A percentile compares a stretch with the other conserved stretches of the same genome.
Conservation (phyloP, 108 stramenopile species). For the Nitzschia putrida region DNA sequence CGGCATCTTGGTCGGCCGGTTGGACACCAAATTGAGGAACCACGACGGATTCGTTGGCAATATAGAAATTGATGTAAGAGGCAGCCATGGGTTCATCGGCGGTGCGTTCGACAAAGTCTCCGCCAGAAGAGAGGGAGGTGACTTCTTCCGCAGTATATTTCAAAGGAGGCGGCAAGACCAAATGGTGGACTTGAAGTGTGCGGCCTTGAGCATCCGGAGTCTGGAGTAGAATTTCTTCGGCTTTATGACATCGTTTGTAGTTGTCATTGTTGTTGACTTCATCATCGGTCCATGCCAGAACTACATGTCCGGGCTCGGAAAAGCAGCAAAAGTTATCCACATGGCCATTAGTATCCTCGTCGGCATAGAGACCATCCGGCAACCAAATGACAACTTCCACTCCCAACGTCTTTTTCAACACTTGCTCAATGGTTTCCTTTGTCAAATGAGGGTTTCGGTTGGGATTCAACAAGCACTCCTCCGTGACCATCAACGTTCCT, state of each 20-base stretch:
- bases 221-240: constrained; percentile 40
- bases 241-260: constrained; percentile 50
- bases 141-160: constrained; percentile 52
- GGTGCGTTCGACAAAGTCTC: constrained; percentile 19
- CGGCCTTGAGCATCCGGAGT: constrained; percentile 53
- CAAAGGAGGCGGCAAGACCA: constrained; percentile 44
- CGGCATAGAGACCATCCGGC: constrained; percentile 51
- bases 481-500: constrained; percentile 71
- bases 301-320: constrained; percentile 61
- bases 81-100: constrained; percentile 57
- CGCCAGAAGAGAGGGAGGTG: constrained; percentile 3
- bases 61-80: constrained; percentile 82
- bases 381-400: constrained; percentile 69
- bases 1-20: constrained; percentile 47
- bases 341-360: constrained; percentile 82
- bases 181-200: constrained; percentile 41
- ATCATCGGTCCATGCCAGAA: constrained; percentile 66
- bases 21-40: constrained; percentile 59
- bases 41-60: constrained; percentile 68
- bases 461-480: constrained; percentile 69
- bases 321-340: constrained; percentile 78
- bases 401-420: constrained; percentile 44
- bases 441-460: constrained; percentile 67
- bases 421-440: constrained; percentile 50
- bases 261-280: constrained; percentile 38